A percentile compares a stretch with the other conserved stretches of the same genome.
phyloP scores from a whole-genome alignment of 2,329 filamentous ascomycete species.

The Scedosporium dehoogii region DNA sequence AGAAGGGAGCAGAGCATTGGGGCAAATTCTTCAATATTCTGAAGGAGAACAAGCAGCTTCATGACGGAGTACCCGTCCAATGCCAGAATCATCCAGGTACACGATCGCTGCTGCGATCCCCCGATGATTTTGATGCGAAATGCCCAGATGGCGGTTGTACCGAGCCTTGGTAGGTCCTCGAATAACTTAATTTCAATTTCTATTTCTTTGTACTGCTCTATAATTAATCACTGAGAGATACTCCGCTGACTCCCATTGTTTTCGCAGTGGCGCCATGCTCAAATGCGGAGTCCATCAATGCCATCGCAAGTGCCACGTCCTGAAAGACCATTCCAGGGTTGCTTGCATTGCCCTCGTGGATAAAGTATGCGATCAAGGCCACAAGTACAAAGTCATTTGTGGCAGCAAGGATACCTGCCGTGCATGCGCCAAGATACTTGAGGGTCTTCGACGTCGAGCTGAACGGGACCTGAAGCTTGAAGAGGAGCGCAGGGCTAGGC shows the following conservation, averaged over 20 bases:
- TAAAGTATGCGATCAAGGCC: conserved; percentile 39
- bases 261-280: conserved; percentile 35
- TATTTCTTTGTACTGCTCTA: too few species aligned
- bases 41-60: conserved; percentile 38
- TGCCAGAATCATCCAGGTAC: conserved; percentile 50
- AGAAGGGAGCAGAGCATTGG: conserved; percentile 38
- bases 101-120: conserved; percentile 30
- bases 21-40: conserved; percentile 44
- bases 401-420: conserved; percentile 30
- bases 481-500: conserved; percentile 28
- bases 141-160: conserved; percentile 64
- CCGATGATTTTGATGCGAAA: conserved; percentile 47
- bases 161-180: conserved; percentile 34
- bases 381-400: conserved; percentile 39
- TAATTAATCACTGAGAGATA: neutral
- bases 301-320: conserved; percentile 49
- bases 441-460: conserved; percentile 29
- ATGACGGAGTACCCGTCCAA: conserved; percentile 49
- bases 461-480: conserved; percentile 42
- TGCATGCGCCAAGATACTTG: conserved; percentile 41
- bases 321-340: conserved; percentile 44
- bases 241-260: neutral
- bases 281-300: conserved; percentile 52
- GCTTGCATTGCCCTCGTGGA: conserved; percentile 25
- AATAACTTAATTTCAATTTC: too few species aligned